Evolutionary conservation across 139 green algal species (phyloP), one percentile per base, ranked within the genome.

Genomic region (Picochlorum costavermella): DNA sequence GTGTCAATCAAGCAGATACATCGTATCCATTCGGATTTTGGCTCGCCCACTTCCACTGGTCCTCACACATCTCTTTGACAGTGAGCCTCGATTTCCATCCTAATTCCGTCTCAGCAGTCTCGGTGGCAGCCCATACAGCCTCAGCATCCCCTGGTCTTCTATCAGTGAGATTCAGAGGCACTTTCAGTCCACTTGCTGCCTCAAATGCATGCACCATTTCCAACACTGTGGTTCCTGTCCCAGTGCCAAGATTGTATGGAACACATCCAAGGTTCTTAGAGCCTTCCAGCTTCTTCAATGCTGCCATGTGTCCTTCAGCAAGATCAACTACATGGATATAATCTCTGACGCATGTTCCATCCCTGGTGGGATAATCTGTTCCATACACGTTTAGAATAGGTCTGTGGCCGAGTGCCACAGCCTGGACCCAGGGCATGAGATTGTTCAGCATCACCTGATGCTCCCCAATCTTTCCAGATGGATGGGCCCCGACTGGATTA

Each of bases 321-420:
- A 95, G 72, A 80, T 95, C 89, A 78, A 97, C 90, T 14, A 99
- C 94, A 68, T 99, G 94, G 71, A 98, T 98, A 84, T 98, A 99
- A 75, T 99, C 94, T 23, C 94, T 81, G 61, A 97, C 78, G 55
- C 75, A 83, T 17, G 86, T 95, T 67, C 89, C 89, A 64, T 95
- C 88, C 12, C 71, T 75, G 1, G 93, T 98, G 16, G 73, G 70
- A 82, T 98, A 98, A 78, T 98, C 93, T 31, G 70, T 80, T 31
- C 94, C 94, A 71, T 88, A 99, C 60, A 99, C 94, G 33, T 69
- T 86, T 25, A 99, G 80, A 65, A 89, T 75, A 56, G 81, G 67
- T 14, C 86, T 81, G 60, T 95, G 82, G 3, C 86, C 85, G 30
- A 96, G 80, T 2, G 90, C 94, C 16, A 99, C 94, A 74, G 89